These are phyloP conservation scores for Fusarium annulatum DNA, from an alignment of 2,329 filamentous ascomycete species.

Conservation along the genomic window DNA sequence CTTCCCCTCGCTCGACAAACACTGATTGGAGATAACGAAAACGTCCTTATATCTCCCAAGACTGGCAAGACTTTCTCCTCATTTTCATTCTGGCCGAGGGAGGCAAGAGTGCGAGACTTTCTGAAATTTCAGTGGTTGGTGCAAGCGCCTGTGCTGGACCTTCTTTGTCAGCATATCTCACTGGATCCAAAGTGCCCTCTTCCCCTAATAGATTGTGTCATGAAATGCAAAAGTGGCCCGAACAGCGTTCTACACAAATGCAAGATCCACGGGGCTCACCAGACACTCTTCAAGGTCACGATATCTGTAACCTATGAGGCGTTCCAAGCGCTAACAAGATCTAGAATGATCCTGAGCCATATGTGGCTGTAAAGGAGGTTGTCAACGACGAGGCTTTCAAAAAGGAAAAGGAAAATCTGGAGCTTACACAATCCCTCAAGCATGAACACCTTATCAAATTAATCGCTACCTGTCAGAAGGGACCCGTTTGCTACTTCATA, in stretches of 20 bases:
- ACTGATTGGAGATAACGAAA: background rate
- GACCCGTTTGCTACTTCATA: conserved; percentile 9
- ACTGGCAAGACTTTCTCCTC: background rate
- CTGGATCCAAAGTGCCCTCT: conserved; percentile 4
- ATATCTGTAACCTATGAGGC: accelerated
- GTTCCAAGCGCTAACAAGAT: background rate
- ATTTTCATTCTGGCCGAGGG: background rate
- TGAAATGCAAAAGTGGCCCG: background rate
- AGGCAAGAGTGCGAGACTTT: conserved; percentile 5
- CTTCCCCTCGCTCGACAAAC: conserved; percentile 16
- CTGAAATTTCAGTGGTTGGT: conserved; percentile 27
- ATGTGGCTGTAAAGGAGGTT: conserved; percentile 28
- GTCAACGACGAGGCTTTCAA: background rate
- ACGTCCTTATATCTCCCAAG: background rate
- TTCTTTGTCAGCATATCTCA: background rate
- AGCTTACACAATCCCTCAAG: background rate
- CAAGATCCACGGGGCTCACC: conserved; percentile 6
- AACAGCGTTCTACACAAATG: conserved; percentile 10
- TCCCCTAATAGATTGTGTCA: background rate
- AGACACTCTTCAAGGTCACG: background rate
- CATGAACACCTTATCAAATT: conserved; percentile 22
- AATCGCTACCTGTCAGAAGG: conserved; percentile 20
- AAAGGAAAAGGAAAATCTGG: conserved; percentile 11
- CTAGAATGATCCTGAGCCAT: background rate
- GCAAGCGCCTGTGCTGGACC: conserved; percentile 18